Conservation (phyloP, 2,329 filamentous ascomycete species). For the Fusarium udum region DNA sequence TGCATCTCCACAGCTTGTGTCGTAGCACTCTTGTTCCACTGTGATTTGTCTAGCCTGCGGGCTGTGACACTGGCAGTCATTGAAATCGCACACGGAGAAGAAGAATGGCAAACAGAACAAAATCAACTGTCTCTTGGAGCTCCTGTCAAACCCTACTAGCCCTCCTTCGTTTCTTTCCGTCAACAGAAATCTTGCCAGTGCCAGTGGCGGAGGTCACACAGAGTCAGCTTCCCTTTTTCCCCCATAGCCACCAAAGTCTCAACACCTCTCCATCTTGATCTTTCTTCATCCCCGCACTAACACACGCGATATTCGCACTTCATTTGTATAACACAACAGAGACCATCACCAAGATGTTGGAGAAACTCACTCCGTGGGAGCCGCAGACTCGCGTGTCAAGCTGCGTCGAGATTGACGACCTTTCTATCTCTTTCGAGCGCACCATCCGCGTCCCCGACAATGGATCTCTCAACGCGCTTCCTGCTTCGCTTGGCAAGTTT, state of each 20-base stretch:
- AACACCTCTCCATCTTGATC: not conserved
- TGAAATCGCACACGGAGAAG: not conserved
- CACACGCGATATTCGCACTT: not conserved
- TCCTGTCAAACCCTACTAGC: not conserved
- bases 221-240: not conserved
- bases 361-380: not conserved
- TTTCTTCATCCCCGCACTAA: not conserved
- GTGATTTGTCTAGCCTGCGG: not conserved
- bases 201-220: not conserved
- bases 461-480: rapidly evolving
- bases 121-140: not conserved
- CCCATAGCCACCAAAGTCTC: not conserved
- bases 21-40: not conserved
- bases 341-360: rapidly evolving
- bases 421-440: not conserved
- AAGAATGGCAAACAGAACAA: not conserved
- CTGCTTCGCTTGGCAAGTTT: not conserved
- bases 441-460: not conserved
- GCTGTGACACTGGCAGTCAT: not conserved
- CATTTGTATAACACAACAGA: not conserved
- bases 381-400: not conserved
- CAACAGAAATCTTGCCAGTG: too few relatives aligned
- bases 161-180: too few relatives aligned
- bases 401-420: not conserved
- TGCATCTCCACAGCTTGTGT: not conserved